Base-by-base conservation (phyloP, 2,329 filamentous ascomycete species). In the Cordyceps militaris region DNA sequence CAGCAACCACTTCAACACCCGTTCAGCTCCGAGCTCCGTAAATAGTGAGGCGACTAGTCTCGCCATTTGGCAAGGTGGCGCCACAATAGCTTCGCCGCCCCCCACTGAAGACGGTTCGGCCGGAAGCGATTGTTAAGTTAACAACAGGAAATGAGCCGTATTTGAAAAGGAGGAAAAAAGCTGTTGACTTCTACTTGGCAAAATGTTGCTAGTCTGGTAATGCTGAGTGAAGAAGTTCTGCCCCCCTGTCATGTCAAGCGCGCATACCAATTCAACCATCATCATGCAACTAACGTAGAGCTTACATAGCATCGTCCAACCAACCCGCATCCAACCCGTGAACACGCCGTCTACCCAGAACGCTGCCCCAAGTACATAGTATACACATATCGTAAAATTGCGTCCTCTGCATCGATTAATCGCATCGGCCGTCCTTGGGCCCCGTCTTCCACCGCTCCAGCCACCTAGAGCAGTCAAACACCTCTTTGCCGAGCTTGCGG, bases 361-460 rank as follows among this genome's bases (percentile, higher is more conserved):
- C 16, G 4, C 16, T 26, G 4, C 21, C 8, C 26, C 13, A 46
- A 44, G 11, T 54, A 54, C 51, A 54, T 54, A 46, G 1, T 36
- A 28, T 54, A 46, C 40, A 54, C 14, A 46, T 26, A 36, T 21
- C 13, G 11, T 26, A 26, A 9, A 19, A 46, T 50, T 13, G 9
- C 14, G 28, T 13, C 23, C 8, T 28, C 7, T 36, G 19, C 13
- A 21, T 19, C 19, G 8, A 24, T 38, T 42, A 84, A 62, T 83
- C 82, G 64, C 83, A 86, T 3, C 81, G 76, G 30, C 83, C 83
- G 66, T 86, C 86, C 69, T 82, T 84, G 87, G 89, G 97, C 0
- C 94, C 94, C 1, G 88, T 94, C 74, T 88, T 80, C 94, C 94
- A 99, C 70, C 94, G 82, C 79, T 97, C 89, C 71, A 97, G 86